Conservation (phyloP, 176 grass and related monocot species). For the sorghum (Sorghum bicolor) region DNA sequence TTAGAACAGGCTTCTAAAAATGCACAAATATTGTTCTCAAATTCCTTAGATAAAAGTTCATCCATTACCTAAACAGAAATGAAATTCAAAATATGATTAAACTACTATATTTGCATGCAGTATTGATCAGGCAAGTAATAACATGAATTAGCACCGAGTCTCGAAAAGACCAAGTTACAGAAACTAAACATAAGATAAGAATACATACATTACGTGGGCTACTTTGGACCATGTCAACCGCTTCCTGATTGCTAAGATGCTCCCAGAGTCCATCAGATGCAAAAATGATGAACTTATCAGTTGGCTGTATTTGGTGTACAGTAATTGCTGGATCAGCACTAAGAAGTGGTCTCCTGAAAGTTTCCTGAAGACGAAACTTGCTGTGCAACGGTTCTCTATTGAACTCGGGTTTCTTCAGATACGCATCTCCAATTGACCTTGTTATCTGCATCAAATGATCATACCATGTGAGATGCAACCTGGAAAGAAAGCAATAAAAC, state of each 20-base stretch:
- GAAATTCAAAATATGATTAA: not conserved
- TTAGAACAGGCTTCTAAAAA: not conserved
- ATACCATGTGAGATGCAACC: slow-evolving; percentile 5
- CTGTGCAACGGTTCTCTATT: slow-evolving; percentile 68
- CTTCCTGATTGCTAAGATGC: slow-evolving; percentile 88
- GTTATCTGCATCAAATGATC: slow-evolving; percentile 62
- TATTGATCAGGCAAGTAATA: slow-evolving; percentile 9
- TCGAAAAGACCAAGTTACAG: slow-evolving; percentile 24
- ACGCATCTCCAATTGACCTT: slow-evolving; percentile 88
- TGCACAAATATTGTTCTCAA: not conserved
- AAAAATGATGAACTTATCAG: slow-evolving; percentile 89
- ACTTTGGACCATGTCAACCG: slow-evolving; percentile 73
- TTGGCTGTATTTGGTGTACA: slow-evolving; percentile 57
- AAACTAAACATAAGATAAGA: slow-evolving; percentile 39
- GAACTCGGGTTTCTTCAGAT: slow-evolving; percentile 88
- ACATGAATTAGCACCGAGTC: not conserved
- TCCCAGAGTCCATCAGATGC: slow-evolving; percentile 97
- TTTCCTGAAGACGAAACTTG: slow-evolving; percentile 65
- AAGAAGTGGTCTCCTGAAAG: slow-evolving; percentile 67
- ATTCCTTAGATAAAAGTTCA: not conserved
- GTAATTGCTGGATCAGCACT: slow-evolving; percentile 80
- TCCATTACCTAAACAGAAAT: not conserved
- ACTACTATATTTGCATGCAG: slow-evolving; percentile 7
- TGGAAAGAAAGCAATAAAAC: not conserved
- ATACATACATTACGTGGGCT: slow-evolving; percentile 64